Evolutionary conservation across 257 asterid species (phyloP).

Genomic region (Plantago elongata): DNA sequence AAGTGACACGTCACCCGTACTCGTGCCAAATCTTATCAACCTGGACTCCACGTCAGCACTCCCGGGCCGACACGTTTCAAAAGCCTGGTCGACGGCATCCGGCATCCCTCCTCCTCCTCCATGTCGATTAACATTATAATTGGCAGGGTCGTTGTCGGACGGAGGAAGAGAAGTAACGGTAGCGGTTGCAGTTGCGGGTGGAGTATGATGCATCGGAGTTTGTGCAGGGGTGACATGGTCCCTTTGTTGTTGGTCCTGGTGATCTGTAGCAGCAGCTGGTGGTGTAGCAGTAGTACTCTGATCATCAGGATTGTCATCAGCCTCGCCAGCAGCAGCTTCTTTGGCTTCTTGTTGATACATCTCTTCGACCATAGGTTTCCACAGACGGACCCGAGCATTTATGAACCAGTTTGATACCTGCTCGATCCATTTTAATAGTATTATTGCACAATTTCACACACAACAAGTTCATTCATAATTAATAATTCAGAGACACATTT

Average conservation of each 20-base stretch:
- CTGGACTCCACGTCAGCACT: slow-evolving; percentile 40
- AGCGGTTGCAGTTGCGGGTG: slow-evolving; percentile 27
- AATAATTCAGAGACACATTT: background rate
- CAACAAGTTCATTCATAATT: background rate
- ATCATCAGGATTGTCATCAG: slow-evolving; percentile 1
- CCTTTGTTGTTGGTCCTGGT: slow-evolving; percentile 1
- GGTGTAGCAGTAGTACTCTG: background rate
- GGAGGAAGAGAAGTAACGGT: slow-evolving; percentile 32
- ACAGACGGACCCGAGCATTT: slow-evolving; percentile 97
- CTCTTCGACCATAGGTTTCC: slow-evolving; percentile 99
- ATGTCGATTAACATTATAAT: slow-evolving; percentile 36
- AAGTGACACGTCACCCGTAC: slow-evolving; percentile 85
- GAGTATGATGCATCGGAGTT: slow-evolving; percentile 39
- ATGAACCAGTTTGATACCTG: slow-evolving; percentile 99
- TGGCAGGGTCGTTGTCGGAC: slow-evolving; percentile 41
- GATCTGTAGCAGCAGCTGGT: slow-evolving; percentile 1
- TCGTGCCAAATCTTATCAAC: slow-evolving; percentile 63
- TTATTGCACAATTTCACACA: background rate
- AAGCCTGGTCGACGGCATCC: slow-evolving; percentile 18
- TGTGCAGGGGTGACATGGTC: slow-evolving; percentile 56
- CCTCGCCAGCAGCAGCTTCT: slow-evolving; percentile 33
- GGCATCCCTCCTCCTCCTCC: slow-evolving; percentile 18
- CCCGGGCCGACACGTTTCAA: slow-evolving; percentile 25
- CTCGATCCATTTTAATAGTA: background rate
- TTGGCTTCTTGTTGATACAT: slow-evolving; percentile 97